Evolutionary conservation across 228 moss, liverwort and hornwort species (phyloP), one percentile per base, ranked within the genome.

Genomic region (Sphagnum fallax): DNA sequence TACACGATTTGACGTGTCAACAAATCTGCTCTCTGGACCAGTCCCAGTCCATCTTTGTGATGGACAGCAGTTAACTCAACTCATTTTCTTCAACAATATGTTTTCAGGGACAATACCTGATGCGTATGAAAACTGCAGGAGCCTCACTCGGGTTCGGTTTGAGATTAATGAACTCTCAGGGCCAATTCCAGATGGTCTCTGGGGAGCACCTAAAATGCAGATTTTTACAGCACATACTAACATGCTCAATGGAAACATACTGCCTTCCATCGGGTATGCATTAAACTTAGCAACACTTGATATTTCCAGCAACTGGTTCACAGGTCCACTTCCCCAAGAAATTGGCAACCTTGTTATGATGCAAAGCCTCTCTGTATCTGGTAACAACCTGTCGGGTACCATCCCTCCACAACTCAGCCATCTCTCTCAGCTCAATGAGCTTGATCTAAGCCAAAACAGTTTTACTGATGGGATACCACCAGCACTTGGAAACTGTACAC

Each of bases 21-120:
- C 85, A 5, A 88, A 88, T 71, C 15, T 52, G 12, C 58, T 88
- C 4, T 75, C 75, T 8, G 88, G 88, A 47, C 5, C 55, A 53
- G 72, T 88, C 10, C 88, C 88, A 12, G 82, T 82, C 6, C 32
- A 73, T 52, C 88, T 88, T 53, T 88, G 88, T 70, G 71, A 32
- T 48, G 82, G 85, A 49, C 53, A 71, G 16, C 13, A n/a, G 48
- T 68, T 88, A 67, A 69, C 70, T 60, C 79, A 85, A 76, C 80
- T 88, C 64, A 77, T 81, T 47, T 78, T 85, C 69, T 88, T 88
- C 62, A 57, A 71, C 5, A 88, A 88, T 74, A 72, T 75, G 32
- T 80, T 95, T 65, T 74, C 85, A 53, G 95, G 95, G 8, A 8
- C 75, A 4, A 64, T 95, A 15, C 89, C 95, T 13, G 81, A 69